phyloP scores from a whole-genome alignment of 768 basidiomycete genomes.

The Suillus sp. region DNA sequence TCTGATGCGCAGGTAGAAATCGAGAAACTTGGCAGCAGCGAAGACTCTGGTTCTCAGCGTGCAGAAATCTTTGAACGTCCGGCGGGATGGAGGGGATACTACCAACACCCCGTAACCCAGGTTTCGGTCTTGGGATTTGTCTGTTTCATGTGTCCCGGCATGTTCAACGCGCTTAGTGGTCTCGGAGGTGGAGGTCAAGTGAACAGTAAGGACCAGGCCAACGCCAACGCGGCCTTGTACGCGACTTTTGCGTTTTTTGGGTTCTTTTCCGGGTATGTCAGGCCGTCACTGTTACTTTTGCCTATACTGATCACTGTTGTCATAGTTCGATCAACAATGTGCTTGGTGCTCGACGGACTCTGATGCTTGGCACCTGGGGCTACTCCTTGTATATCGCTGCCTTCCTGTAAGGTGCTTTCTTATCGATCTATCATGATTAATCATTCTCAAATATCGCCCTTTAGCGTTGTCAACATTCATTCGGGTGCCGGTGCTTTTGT shows the following conservation, averaged over 20 bases:
- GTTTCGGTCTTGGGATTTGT: constrained; percentile 66
- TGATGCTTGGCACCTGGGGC: constrained; percentile 53
- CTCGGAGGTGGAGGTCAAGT: constrained; percentile 81
- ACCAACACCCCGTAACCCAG: constrained; percentile 49
- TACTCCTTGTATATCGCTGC: constrained; percentile 54
- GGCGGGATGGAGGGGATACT: constrained; percentile 53
- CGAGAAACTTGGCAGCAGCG: constrained; percentile 29
- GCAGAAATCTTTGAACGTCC: constrained; percentile 46
- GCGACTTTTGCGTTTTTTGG: constrained; percentile 59
- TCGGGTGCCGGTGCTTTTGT: constrained; percentile 47
- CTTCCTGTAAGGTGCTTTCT: constrained; percentile 38
- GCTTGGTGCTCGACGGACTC: constrained; percentile 52
- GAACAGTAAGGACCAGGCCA: constrained; percentile 62
- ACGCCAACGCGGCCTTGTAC: constrained; percentile 70
- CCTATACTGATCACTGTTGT: background rate
- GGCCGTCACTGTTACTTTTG: background rate
- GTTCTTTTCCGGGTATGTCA: constrained; percentile 68
- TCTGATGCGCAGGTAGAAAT: constrained; percentile 19
- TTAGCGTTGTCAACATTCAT: constrained; percentile 47
- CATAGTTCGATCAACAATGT: constrained; percentile 74
- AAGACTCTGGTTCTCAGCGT: constrained; percentile 30
- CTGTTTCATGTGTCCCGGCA: constrained; percentile 59
- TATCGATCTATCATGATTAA: background rate
- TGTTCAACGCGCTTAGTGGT: constrained; percentile 80
- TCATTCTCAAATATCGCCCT: constrained; percentile 6